These are phyloP conservation scores for Cicer cuneatum DNA, from an alignment of 306 rosid genomes.

Conservation along the genomic window DNA sequence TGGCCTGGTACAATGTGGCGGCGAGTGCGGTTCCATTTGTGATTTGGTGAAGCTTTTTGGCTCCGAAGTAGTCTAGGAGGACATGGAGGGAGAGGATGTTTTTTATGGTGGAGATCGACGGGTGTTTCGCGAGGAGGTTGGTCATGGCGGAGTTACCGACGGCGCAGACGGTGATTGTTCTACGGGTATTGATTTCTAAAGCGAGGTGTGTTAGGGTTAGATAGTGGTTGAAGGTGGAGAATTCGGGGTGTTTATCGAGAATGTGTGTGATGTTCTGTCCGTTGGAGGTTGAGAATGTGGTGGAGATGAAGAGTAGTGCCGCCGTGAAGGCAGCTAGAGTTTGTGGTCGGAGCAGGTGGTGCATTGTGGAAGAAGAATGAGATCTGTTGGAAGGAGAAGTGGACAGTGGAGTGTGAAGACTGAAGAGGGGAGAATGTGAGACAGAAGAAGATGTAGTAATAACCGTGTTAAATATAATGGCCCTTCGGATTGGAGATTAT, in stretches of 20 bases:
- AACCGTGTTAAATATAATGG: neutral
- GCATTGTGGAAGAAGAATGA: slow-evolving; percentile 41
- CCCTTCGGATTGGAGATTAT: slow-evolving; percentile 43
- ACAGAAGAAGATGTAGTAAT: slow-evolving; percentile 6
- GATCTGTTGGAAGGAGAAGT: slow-evolving; percentile 13
- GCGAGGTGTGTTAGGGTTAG: slow-evolving; percentile 78
- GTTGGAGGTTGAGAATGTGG: neutral
- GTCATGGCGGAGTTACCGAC: slow-evolving; percentile 85
- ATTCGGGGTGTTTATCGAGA: slow-evolving; percentile 69
- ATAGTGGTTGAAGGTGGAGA: slow-evolving; percentile 86
- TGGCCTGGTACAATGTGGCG: slow-evolving; percentile 88
- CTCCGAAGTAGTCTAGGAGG: slow-evolving; percentile 86
- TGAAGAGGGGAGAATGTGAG: neutral
- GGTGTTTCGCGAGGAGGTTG: slow-evolving; percentile 59
- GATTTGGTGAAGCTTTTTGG: slow-evolving; percentile 98
- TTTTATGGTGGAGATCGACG: slow-evolving; percentile 65
- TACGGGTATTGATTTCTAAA: slow-evolving; percentile 64
- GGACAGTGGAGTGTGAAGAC: neutral
- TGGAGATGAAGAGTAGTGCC: slow-evolving; percentile 37
- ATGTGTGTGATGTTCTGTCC: slow-evolving; percentile 74
- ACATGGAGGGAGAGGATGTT: slow-evolving; percentile 92
- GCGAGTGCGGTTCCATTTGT: slow-evolving; percentile 87
- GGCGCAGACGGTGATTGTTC: slow-evolving; percentile 85
- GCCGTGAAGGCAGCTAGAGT: slow-evolving; percentile 36
- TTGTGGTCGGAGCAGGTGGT: slow-evolving; percentile 54